phyloP scores from a whole-genome alignment of 148 eudicot genomes.

The Silene conica region DNA sequence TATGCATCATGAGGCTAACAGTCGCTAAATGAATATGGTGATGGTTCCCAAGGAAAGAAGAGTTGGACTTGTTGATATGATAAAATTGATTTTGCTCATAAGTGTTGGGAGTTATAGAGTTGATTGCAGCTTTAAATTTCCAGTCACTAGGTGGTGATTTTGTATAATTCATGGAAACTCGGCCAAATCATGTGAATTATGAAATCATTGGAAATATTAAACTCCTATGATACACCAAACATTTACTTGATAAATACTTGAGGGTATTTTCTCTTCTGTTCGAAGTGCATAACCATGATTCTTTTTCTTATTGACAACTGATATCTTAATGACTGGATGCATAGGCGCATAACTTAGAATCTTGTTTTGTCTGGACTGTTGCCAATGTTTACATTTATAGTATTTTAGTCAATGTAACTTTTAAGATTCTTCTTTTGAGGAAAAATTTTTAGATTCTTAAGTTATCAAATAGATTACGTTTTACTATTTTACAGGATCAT shows the following conservation, averaged over 20 bases:
- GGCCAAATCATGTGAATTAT: neutral
- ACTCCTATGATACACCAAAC: neutral
- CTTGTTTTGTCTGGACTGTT: neutral
- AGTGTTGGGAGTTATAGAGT: neutral
- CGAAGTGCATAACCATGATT: neutral
- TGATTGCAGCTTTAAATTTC: neutral
- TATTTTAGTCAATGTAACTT: neutral
- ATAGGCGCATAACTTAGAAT: neutral
- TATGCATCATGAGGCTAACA: neutral
- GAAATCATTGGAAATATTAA: neutral
- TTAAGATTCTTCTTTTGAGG: neutral
- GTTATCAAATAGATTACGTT: conserved; percentile 7
- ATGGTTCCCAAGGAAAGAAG: too few relatives aligned
- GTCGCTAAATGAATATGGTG: neutral
- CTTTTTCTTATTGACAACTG: neutral
- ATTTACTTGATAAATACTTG: neutral
- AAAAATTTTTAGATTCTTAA: neutral
- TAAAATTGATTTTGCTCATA: neutral
- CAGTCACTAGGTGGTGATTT: neutral
- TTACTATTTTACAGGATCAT: conserved; percentile 29
- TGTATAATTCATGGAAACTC: too few relatives aligned
- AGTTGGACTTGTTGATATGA: neutral
- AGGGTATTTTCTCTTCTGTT: neutral
- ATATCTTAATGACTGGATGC: neutral
- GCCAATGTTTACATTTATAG: neutral